phyloP scores from a whole-genome alignment of 2,329 filamentous ascomycete species.

The Acephala macrosclerotiorum region DNA sequence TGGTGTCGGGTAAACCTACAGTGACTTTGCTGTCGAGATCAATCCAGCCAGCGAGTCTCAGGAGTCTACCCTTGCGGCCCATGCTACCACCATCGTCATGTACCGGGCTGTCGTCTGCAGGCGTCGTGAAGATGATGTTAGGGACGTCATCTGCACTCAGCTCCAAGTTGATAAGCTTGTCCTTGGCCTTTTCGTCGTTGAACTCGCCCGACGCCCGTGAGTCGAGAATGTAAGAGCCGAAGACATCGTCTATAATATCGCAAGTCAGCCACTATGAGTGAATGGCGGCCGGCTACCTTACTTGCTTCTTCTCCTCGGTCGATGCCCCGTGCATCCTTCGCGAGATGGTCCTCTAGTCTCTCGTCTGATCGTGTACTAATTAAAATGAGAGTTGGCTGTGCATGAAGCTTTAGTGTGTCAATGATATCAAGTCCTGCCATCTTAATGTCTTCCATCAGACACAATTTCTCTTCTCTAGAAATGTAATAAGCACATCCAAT shows the following conservation, averaged over 20 bases:
- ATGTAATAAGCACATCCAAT: conserved; percentile 88
- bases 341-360: conserved; percentile 41
- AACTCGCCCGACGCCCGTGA: conserved; percentile 78
- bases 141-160: conserved; percentile 51
- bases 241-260: conserved; percentile 44
- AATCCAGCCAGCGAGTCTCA: conserved; percentile 74
- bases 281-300: conserved; percentile 22
- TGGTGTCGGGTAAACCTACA: conserved; percentile 49
- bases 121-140: conserved; percentile 67
- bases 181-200: conserved; percentile 68
- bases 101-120: conserved; percentile 52
- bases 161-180: conserved; percentile 67
- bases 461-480: conserved; percentile 72
- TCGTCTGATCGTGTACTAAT: conserved; percentile 48
- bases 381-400: conserved; percentile 63
- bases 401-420: conserved; percentile 64
- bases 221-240: conserved; percentile 62
- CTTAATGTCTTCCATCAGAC: conserved; percentile 78
- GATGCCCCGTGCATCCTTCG: conserved; percentile 40
- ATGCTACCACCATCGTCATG: conserved; percentile 48
- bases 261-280: conserved; percentile 14
- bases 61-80: conserved; percentile 67
- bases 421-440: conserved; percentile 72
- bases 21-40: conserved; percentile 78
- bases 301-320: conserved; percentile 37